A percentile compares a stretch with the other conserved stretches of the same genome.
phyloP scores from a whole-genome alignment of 768 basidiomycete species.

The Leucocoprinus leucothites region DNA sequence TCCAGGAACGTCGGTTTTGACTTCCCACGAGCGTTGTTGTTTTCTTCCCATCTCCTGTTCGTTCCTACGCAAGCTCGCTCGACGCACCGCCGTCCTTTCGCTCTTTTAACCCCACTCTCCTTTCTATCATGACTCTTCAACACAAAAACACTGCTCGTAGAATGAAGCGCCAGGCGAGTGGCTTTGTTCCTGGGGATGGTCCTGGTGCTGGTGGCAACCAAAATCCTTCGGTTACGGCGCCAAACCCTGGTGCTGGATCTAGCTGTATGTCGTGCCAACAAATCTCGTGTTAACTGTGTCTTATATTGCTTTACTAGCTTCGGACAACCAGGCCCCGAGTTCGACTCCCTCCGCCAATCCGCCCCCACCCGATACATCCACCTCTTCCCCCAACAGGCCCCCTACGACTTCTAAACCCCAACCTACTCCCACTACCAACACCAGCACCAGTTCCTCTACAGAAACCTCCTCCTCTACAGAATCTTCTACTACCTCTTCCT shows the following conservation, averaged over 20 bases:
- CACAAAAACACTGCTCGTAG: constrained; percentile 25
- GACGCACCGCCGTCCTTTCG: constrained; percentile 14
- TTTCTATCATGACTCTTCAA: constrained; percentile 27
- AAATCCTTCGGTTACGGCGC: background rate
- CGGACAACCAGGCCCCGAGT: background rate
- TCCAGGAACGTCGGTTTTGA: too few species aligned
- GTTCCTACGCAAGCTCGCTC: background rate
- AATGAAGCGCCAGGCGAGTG: constrained; percentile 20
- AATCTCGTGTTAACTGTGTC: background rate
- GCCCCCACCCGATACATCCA: background rate
- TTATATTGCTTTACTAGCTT: background rate
- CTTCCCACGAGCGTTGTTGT: too few species aligned
- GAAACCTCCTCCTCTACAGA: constrained; percentile 1
- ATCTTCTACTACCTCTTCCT: constrained; percentile 12
- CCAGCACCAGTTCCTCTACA: constrained; percentile 14
- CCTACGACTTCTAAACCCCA: background rate
- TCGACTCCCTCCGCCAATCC: background rate
- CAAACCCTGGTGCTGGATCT: background rate
- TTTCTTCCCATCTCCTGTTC: background rate
- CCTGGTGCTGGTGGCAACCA: background rate
- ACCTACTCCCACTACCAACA: constrained; percentile 4
- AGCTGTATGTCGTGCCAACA: background rate
- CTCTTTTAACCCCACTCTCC: constrained; percentile 23
- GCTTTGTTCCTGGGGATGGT: background rate
- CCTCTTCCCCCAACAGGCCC: background rate